Evolutionary conservation across 768 basidiomycete genomes (phyloP).

Genomic region (Tricholoma hemisulphureum): DNA sequence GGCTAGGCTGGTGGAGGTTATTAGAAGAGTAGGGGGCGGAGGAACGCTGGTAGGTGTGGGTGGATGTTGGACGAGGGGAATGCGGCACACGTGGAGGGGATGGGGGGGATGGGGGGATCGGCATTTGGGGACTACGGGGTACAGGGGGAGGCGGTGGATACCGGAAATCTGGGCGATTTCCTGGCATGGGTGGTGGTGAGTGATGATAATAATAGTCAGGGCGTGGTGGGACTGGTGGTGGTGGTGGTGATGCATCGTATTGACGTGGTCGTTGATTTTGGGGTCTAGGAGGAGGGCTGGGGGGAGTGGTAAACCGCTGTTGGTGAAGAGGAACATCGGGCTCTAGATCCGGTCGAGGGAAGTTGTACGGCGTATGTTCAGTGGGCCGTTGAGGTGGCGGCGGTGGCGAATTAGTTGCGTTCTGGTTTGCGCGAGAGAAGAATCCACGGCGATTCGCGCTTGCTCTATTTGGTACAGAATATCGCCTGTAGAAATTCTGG

Average conservation of each 20-base stretch:
- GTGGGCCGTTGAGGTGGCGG: constrained; percentile 34
- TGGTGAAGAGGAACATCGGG: constrained; percentile 39
- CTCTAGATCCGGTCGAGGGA: constrained; percentile 65
- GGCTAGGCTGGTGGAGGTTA: constrained; percentile 13
- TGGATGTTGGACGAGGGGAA: constrained; percentile 17
- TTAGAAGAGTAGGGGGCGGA: constrained; percentile 21
- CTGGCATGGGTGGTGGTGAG: constrained; percentile 8
- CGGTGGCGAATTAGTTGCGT: constrained; percentile 21
- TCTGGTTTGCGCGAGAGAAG: constrained; percentile 46
- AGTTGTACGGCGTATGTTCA: constrained; percentile 31
- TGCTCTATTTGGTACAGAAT: constrained; percentile 56
- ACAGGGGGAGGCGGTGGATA: constrained; percentile 14
- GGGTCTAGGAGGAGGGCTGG: constrained; percentile 14
- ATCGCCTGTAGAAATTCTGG: constrained; percentile 57
- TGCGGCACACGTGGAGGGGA: constrained; percentile 12
- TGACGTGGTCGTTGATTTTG: constrained; percentile 12
- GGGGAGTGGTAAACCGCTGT: constrained; percentile 21
- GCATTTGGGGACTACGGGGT: constrained; percentile 5
- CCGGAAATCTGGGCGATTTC: constrained; percentile 8
- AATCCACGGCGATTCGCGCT: constrained; percentile 36
- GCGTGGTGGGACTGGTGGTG: constrained; percentile 21
- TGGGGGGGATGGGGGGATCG: constrained; percentile 5
- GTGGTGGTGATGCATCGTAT: constrained; percentile 20
- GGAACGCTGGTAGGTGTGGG: constrained; percentile 21
- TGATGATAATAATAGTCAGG: constrained; percentile 16